Percentiles rank a stretch among this genome's conserved stretches.
Evolutionary conservation across 805 yeast genomes (phyloP).

Genomic region (Metschnikowia sp.): DNA sequence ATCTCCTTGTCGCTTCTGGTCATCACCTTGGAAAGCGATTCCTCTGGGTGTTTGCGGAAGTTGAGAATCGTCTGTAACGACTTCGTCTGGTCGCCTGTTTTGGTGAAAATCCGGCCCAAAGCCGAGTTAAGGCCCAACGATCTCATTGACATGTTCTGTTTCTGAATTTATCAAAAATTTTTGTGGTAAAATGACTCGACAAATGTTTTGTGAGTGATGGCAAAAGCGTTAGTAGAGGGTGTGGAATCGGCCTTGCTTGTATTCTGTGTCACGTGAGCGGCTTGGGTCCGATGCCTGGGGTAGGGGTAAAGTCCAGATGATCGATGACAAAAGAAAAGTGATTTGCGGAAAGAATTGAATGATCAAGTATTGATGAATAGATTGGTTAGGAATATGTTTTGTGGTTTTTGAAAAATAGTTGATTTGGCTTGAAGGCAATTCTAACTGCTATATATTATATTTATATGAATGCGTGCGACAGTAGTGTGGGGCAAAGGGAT

Average conservation of each 20-base stretch:
- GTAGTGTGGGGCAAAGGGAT: too few relatives aligned
- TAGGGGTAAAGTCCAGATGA: too few relatives aligned
- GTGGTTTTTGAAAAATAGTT: too few relatives aligned
- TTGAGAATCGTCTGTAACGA: constrained; percentile 48
- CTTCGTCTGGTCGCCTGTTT: constrained; percentile 26
- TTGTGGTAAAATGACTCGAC: neutral
- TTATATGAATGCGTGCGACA: too few relatives aligned
- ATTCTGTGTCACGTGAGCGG: constrained; percentile 8
- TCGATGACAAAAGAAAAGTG: too few relatives aligned
- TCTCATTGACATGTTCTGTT: constrained; percentile 36
- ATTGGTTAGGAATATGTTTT: too few relatives aligned
- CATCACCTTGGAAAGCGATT: constrained; percentile 44
- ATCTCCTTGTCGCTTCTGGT: constrained; percentile 70
- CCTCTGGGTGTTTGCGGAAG: constrained; percentile 50
- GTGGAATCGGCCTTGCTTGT: constrained; percentile 1
- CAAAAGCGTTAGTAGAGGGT: neutral
- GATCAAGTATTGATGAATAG: too few relatives aligned
- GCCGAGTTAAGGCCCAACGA: constrained; percentile 38
- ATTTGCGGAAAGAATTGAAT: too few relatives aligned
- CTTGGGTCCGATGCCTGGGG: neutral
- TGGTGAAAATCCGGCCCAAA: constrained; percentile 34
- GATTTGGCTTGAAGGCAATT: too few relatives aligned
- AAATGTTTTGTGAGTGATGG: neutral
- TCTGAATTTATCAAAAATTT: neutral
- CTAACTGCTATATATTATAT: too few relatives aligned